Conservation (phyloP, 495 filamentous ascomycete species). For the Echria macrotheca region DNA sequence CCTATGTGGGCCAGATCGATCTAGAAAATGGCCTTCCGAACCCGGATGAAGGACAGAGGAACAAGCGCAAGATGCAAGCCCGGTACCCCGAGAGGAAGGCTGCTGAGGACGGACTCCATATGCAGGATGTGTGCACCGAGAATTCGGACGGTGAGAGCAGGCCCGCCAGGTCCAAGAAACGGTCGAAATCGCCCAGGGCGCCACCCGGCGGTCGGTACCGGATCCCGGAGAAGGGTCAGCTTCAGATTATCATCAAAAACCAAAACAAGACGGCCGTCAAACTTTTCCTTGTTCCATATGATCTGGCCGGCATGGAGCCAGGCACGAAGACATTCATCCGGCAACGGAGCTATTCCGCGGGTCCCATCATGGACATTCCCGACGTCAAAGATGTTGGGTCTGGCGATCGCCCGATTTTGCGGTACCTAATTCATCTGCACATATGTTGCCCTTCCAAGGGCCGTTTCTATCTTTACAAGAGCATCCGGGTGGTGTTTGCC, state of each 20-base stretch:
- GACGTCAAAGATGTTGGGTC: conserved; percentile 18
- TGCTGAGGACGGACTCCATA: conserved; percentile 25
- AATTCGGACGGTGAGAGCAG: conserved; percentile 33
- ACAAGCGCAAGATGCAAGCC: conserved; percentile 42
- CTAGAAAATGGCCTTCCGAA: conserved; percentile 69
- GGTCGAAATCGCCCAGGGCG: conserved; percentile 63
- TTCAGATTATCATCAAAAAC: conserved; percentile 97
- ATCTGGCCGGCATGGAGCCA: conserved; percentile 89
- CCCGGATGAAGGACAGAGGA: conserved; percentile 38
- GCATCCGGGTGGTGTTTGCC: conserved; percentile 91
- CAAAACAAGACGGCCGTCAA: conserved; percentile 96
- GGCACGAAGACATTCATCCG: conserved; percentile 96
- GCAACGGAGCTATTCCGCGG: conserved; percentile 88
- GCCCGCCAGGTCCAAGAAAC: conserved; percentile 49
- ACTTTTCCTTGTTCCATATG: conserved; percentile 91
- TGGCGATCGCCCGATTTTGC: conserved; percentile 70
- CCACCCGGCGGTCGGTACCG: conserved; percentile 86
- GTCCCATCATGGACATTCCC: conserved; percentile 64
- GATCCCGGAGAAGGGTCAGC: conserved; percentile 89
- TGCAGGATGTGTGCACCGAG: conserved; percentile 22
- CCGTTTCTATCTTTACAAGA: conserved; percentile 86
- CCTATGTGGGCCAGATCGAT: conserved; percentile 93
- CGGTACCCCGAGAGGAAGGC: conserved; percentile 25
- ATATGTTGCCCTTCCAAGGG: conserved; percentile 83
- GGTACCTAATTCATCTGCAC: conserved; percentile 91